These are phyloP conservation scores for Talaromyces albobiverticillius DNA, from an alignment of 2,329 filamentous ascomycete species.

Conservation along the genomic window DNA sequence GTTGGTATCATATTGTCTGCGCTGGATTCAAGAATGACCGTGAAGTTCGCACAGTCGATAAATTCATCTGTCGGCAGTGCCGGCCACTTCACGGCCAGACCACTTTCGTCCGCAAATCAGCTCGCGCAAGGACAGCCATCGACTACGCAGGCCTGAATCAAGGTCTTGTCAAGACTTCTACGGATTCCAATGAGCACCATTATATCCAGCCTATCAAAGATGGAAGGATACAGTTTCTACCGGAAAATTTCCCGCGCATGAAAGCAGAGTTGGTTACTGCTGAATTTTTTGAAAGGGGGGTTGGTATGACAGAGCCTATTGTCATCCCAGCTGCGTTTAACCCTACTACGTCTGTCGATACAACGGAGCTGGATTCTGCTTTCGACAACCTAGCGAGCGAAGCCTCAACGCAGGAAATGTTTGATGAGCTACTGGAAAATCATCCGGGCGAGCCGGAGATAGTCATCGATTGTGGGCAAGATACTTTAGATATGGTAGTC, in stretches of 20 bases:
- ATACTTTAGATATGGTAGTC: slow-evolving; percentile 66
- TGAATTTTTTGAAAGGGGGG: slow-evolving; percentile 61
- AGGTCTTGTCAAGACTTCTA: slow-evolving; percentile 63
- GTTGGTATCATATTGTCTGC: slow-evolving; percentile 67
- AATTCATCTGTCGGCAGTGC: slow-evolving; percentile 63
- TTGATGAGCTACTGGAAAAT: slow-evolving; percentile 37
- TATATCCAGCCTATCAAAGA: slow-evolving; percentile 67
- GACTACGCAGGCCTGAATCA: slow-evolving; percentile 68
- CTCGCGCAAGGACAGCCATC: slow-evolving; percentile 62
- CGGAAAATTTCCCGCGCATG: slow-evolving; percentile 63
- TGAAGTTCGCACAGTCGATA: slow-evolving; percentile 65
- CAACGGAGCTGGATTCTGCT: slow-evolving; percentile 19
- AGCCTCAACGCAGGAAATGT: slow-evolving; percentile 38
- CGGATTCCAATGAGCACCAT: slow-evolving; percentile 64
- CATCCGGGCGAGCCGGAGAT: slow-evolving; percentile 32
- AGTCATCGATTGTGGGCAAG: slow-evolving; percentile 60
- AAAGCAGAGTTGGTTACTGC: slow-evolving; percentile 61
- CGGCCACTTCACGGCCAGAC: slow-evolving; percentile 60
- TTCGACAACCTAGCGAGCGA: slow-evolving; percentile 31
- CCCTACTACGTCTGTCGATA: slow-evolving; percentile 45
- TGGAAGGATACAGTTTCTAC: slow-evolving; percentile 58
- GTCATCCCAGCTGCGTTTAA: slow-evolving; percentile 63
- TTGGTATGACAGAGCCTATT: slow-evolving; percentile 65
- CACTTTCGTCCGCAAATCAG: slow-evolving; percentile 66
- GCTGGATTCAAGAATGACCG: slow-evolving; percentile 63